Evolutionary conservation across 352 stramenopile species (phyloP), one percentile per base, ranked within the genome.

Genomic region (Phytophthora palmivora): DNA sequence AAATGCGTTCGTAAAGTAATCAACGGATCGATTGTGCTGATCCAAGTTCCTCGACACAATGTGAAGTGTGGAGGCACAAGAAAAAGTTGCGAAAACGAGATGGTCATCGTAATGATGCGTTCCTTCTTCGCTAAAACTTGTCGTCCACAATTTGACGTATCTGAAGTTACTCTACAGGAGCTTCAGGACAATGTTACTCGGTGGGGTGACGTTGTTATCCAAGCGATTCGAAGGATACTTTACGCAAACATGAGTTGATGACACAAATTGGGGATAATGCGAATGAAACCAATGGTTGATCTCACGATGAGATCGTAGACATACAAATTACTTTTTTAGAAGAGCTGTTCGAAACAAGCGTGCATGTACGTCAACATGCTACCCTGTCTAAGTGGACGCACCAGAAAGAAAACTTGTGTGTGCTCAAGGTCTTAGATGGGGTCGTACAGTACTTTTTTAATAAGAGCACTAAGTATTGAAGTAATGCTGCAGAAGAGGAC

Each of bases 1-100:
- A 42, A 74, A 26, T 54, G 64, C 19, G 34, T 74, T 7, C 66
- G 61, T 9, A 67, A 69, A 44, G 44, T 63, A 7, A 11, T 69
- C 6, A 39, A 43, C 14, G 42, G 32, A 1, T 48, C 64, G 1
- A 63, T 53, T 3, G 15, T 70, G 5, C 12, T 76, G 22, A 18
- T 54, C 7, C 33, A 36, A 38, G 42, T 60, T 3, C 34, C 32
- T 8, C 38, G 41, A n/a, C 32, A 63, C 24, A 28, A 28, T 28
- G 24, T 28, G 10, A 50, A 24, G 18, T 24, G 37, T 15, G 58
- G 34, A 15, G 0, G 3, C 7, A 32, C n/a, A 2, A 15, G n/a
- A 22, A 8, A 0, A 5, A 1, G 12, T 10, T 22, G 9, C 1
- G 10, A 57, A 2, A 38, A 16, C 24, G 53, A 58, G 26, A 16